phyloP scores from a whole-genome alignment of 1,139 yeast genomes.

The Lodderomyces elongisporus region DNA sequence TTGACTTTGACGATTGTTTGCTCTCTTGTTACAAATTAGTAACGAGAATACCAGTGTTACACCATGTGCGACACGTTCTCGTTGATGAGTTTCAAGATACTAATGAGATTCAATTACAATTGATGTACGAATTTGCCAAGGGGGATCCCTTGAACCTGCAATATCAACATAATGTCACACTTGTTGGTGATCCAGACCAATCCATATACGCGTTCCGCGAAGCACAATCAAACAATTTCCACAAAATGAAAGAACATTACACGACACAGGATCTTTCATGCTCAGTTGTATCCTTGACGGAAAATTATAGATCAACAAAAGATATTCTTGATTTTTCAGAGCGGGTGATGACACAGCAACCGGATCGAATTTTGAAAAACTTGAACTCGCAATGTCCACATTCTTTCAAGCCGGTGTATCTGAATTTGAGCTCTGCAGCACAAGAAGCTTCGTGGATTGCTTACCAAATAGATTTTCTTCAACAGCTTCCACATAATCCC shows the following conservation, averaged over 20 bases:
- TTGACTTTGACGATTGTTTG: constrained; percentile 86
- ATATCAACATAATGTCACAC: constrained; percentile 53
- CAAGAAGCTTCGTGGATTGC: constrained; percentile 59
- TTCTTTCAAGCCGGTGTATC: constrained; percentile 47
- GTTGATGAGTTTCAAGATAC: constrained; percentile 97
- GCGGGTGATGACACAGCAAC: constrained; percentile 59
- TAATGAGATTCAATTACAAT: constrained; percentile 64
- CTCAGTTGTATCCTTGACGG: constrained; percentile 42
- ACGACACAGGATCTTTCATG: constrained; percentile 17
- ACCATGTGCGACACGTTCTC: constrained; percentile 60
- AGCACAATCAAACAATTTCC: constrained; percentile 69
- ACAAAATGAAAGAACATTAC: constrained; percentile 49
- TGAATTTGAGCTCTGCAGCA: constrained; percentile 31
- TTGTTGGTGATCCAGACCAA: constrained; percentile 97
- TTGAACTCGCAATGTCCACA: constrained; percentile 42
- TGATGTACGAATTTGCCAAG: constrained; percentile 57
- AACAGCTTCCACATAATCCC: constrained; percentile 29
- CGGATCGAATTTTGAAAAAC: constrained; percentile 35
- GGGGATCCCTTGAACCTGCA: constrained; percentile 22
- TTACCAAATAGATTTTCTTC: constrained; percentile 46
- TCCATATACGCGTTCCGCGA: constrained; percentile 86
- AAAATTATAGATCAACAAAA: constrained; percentile 78
- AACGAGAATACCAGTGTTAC: constrained; percentile 39
- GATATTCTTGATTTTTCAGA: constrained; percentile 66
- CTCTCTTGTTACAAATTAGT: constrained; percentile 50